Conservation (phyloP, 257 asterid species). For the Penstemon newberryi region DNA sequence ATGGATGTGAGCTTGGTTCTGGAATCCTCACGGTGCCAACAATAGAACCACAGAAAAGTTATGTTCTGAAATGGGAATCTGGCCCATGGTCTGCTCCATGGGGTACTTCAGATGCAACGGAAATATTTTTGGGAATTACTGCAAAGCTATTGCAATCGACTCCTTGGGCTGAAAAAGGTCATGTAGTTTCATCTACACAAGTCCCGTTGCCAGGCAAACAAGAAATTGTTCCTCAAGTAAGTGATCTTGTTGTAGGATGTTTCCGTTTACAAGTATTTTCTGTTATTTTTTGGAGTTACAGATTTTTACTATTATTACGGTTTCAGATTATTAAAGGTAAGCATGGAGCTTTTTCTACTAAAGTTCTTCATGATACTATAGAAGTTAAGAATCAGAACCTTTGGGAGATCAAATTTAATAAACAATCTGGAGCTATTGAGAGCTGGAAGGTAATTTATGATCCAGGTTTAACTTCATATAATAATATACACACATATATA, state of each 20-base stretch:
- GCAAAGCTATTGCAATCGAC: constrained; percentile 59
- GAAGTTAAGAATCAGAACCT: constrained; percentile 50
- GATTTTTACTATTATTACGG: constrained; percentile 17
- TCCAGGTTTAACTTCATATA: not conserved
- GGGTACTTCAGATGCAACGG: constrained; percentile 58
- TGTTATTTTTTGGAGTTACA: constrained; percentile 22
- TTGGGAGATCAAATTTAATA: constrained; percentile 81
- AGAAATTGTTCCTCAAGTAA: constrained; percentile 61
- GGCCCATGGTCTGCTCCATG: constrained; percentile 82
- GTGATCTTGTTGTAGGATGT: constrained; percentile 30
- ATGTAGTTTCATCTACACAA: constrained; percentile 78
- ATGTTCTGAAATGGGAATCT: constrained; percentile 54
- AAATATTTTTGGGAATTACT: constrained; percentile 61
- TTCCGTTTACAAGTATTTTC: constrained; percentile 17
- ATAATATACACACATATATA: too few relatives aligned
- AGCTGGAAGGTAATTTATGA: constrained; percentile 76
- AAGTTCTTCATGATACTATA: constrained; percentile 53
- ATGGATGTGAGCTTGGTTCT: constrained; percentile 72
- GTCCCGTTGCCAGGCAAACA: constrained; percentile 58
- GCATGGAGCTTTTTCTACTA: constrained; percentile 38
- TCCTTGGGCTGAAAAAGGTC: constrained; percentile 88
- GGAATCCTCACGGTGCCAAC: constrained; percentile 58
- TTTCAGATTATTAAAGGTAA: constrained; percentile 49
- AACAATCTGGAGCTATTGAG: constrained; percentile 62
- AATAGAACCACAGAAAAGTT: constrained; percentile 62